Evolutionary conservation across 352 stramenopile species (phyloP).

Genomic region (Pythium biforme): DNA sequence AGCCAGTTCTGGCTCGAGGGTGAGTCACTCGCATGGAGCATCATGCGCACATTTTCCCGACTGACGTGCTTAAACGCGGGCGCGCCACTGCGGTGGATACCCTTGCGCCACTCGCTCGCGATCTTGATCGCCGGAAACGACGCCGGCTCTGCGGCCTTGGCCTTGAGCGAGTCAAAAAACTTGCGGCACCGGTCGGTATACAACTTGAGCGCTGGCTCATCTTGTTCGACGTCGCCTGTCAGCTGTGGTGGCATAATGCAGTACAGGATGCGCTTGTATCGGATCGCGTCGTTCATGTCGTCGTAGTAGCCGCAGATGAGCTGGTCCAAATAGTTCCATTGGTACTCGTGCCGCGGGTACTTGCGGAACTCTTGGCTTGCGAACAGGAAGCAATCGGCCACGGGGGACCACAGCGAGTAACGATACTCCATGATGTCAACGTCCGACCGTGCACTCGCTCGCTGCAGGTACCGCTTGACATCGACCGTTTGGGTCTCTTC

Average conservation of each 20-base stretch:
- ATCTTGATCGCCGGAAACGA: slow-evolving; percentile 58
- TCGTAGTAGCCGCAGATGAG: slow-evolving; percentile 86
- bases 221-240: slow-evolving; percentile 23
- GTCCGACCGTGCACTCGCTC: slow-evolving; percentile 55
- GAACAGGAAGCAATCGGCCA: slow-evolving; percentile 59
- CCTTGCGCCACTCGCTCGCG: slow-evolving; percentile 45
- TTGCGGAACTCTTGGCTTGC: slow-evolving; percentile 82
- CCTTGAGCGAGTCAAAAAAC: slow-evolving; percentile 67
- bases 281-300: slow-evolving; percentile 82
- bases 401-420: slow-evolving; percentile 77
- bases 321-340: slow-evolving; percentile 86
- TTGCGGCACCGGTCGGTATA: slow-evolving; percentile 68
- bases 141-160: slow-evolving; percentile 53
- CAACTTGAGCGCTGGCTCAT: slow-evolving; percentile 38
- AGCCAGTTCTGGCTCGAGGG: slow-evolving; percentile 83
- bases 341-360: slow-evolving; percentile 77
- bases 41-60: slow-evolving; percentile 70
- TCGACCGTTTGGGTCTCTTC: slow-evolving; percentile 84
- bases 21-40: slow-evolving; percentile 59
- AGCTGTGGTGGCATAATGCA: slow-evolving; percentile 63
- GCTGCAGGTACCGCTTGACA: slow-evolving; percentile 81
- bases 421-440: slow-evolving; percentile 83
- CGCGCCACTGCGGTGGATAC: slow-evolving; percentile 42
- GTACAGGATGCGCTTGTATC: slow-evolving; percentile 77
- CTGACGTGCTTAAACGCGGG: slow-evolving; percentile 67